Evolutionary conservation across 345 rosid species (phyloP).

Genomic region (Erucastrum elatum): DNA sequence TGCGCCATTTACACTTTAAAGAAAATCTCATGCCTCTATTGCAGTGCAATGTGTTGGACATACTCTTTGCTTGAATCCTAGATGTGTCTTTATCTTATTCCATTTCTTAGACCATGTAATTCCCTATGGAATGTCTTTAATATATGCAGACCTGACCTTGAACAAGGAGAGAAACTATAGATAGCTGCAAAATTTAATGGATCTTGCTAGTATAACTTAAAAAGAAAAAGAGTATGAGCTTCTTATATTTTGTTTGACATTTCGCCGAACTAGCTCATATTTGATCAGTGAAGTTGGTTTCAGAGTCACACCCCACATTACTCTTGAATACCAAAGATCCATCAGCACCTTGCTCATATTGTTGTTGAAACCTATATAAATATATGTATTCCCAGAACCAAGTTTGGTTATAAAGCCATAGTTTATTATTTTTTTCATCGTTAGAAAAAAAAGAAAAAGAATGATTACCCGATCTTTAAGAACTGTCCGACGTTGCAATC

Average conservation of each 20-base stretch:
- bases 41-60: neutral
- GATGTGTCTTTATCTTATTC: neutral
- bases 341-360: conserved; percentile 56
- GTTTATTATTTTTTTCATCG: neutral
- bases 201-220: neutral
- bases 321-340: conserved; percentile 34
- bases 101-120: neutral
- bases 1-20: too few species aligned
- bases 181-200: neutral
- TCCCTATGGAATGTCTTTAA: too few species aligned
- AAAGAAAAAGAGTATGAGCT: too few species aligned
- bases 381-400: neutral
- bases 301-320: too few species aligned
- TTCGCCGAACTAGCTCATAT: too few species aligned
- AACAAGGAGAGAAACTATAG: too few species aligned
- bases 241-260: too few species aligned
- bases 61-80: neutral
- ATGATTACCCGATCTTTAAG: conserved; percentile 63
- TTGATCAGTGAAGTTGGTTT: too few species aligned
- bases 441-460: neutral
- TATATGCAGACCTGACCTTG: too few species aligned
- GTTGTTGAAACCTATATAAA: conserved; percentile 41
- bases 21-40: neutral
- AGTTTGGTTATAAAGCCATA: conserved; percentile 2
- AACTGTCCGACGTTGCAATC: conserved; percentile 59